Evolutionary conservation across 805 yeast genomes (phyloP), one percentile per base, ranked within the genome.

Genomic region (Starmerella davenportii): DNA sequence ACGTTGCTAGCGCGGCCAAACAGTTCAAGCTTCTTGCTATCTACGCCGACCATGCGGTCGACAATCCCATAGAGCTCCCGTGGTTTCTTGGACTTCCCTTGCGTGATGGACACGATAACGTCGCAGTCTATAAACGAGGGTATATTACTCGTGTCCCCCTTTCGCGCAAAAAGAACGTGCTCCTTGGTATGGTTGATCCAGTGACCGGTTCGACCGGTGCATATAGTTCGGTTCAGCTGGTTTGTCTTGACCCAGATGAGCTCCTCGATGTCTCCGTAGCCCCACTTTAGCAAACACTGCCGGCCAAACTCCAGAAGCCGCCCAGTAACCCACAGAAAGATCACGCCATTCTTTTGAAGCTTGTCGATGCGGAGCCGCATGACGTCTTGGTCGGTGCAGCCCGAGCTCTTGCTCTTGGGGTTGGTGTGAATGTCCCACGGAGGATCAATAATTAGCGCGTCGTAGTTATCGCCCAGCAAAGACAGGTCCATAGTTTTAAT

Each of bases 341-440:
- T 60, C 2, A 85, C 60, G 0, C 96, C 96, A 51, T 81, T 93
- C 39, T 73, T 76, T 54, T 84, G 95, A 27, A 85, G 63, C 34
- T 66, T 59, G 28, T 69, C 66, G 55, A 85, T 66, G 21, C 80
- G 76, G 19, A 85, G 61, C 9, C 70, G 63, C 37, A 76, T 57
- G 28, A 85, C 61, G 48, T 81, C 94, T 2, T 71, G 67, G 53
- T 80, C 93, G 41, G 77, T 76, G 53, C 53, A 43, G 3, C 39
- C 48, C 7, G 40, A 11, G 1, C 38, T 38, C 4, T 19, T 30
- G 15, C 23, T 27, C 13, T 30, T 32, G 11, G 47, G 43, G 39
- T 79, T 77, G 85, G 80, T 84, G 59, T 85, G 95, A 45, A 85
- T 85, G 46, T 82, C 85, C 96, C 96, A 85, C 5, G 95, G 90